phyloP scores from a whole-genome alignment of 345 rosid species.

The Gossypium ekmanianum region DNA sequence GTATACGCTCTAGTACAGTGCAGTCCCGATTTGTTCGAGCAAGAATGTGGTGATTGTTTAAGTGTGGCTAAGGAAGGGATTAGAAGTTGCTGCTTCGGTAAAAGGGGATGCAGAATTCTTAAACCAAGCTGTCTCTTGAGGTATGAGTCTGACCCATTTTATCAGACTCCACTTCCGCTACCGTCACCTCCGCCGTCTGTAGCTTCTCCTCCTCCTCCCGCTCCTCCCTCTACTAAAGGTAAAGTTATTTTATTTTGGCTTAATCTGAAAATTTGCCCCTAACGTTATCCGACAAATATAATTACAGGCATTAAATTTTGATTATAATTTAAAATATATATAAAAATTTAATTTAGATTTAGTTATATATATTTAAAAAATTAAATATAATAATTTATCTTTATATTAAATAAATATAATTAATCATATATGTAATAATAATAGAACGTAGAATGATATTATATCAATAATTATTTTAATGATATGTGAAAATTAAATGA shows the following conservation, averaged over 20 bases:
- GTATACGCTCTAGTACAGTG: conserved; percentile 42
- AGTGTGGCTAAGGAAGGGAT: conserved; percentile 14
- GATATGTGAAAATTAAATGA: too few relatives aligned
- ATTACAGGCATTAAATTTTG: too few relatives aligned
- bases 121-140: conserved; percentile 30
- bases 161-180: not conserved
- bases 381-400: too few relatives aligned
- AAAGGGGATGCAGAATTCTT: conserved; percentile 31
- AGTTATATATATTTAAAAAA: too few relatives aligned
- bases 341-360: too few relatives aligned
- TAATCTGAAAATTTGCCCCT: too few relatives aligned
- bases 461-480: too few relatives aligned
- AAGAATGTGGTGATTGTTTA: conserved; percentile 43
- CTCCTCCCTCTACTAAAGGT: not conserved
- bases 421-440: too few relatives aligned
- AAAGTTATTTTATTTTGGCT: not conserved
- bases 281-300: too few relatives aligned
- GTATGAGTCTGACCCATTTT: conserved; percentile 22
- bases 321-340: too few relatives aligned
- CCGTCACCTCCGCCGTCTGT: conserved; percentile 4
- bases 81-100: conserved; percentile 29
- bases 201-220: not conserved
- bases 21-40: conserved; percentile 41
- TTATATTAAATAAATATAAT: too few relatives aligned
- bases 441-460: too few relatives aligned